A percentile compares a stretch with the other conserved stretches of the same genome.
Conservation (phyloP, 352 stramenopile species). For the Phytopythium cucurbitacearum region DNA sequence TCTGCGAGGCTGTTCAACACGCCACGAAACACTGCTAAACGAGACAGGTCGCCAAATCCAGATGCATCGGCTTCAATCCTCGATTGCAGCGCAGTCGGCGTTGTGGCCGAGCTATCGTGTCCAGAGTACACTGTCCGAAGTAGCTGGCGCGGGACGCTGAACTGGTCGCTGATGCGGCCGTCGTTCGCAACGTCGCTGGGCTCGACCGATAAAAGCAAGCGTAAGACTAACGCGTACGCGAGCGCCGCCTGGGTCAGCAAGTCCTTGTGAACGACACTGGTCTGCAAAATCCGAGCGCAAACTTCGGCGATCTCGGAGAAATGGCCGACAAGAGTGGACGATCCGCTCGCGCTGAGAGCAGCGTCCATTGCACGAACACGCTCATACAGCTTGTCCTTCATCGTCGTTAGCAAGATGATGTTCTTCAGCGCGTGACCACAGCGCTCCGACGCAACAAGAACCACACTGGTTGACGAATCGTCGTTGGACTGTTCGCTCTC, state of each 20-base stretch:
- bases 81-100: constrained; percentile 9
- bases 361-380: background rate
- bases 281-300: constrained; percentile 65
- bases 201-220: constrained; percentile 42
- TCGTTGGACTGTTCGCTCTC: constrained; percentile 5
- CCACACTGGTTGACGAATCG: constrained; percentile 49
- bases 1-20: constrained; percentile 64
- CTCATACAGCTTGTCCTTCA: constrained; percentile 36
- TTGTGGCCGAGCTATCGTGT: constrained; percentile 13
- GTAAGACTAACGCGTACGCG: constrained; percentile 62
- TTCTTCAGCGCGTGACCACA: constrained; percentile 69
- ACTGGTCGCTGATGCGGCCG: background rate
- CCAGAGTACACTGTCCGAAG: constrained; percentile 36
- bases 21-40: constrained; percentile 63
- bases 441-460: constrained; percentile 70
- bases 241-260: constrained; percentile 72
- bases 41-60: constrained; percentile 45
- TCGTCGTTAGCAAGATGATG: constrained; percentile 54
- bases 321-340: constrained; percentile 4
- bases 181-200: background rate
- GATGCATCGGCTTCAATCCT: constrained; percentile 36
- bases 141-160: constrained; percentile 21
- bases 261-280: constrained; percentile 73
- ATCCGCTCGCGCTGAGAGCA: background rate
- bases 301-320: constrained; percentile 46